A percentile compares a stretch with the other conserved stretches of the same genome.
phyloP scores from a whole-genome alignment of 306 rosid species.

The Gynostemma pentaphyllum region DNA sequence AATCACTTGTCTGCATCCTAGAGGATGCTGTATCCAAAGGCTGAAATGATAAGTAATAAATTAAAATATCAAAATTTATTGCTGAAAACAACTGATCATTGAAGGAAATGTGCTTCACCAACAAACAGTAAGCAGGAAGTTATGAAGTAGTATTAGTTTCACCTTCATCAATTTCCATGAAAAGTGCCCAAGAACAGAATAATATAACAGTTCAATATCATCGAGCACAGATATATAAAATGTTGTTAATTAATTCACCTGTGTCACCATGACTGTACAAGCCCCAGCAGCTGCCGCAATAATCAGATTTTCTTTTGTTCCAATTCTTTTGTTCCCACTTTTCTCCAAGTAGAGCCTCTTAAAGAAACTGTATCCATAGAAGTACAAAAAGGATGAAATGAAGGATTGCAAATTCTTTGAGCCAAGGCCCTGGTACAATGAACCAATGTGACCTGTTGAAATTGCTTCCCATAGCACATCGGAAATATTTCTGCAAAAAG shows the following conservation, averaged over 20 bases:
- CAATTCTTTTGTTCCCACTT: slow-evolving; percentile 61
- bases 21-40: slow-evolving; percentile 92
- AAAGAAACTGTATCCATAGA: slow-evolving; percentile 91
- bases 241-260: slow-evolving; percentile 20
- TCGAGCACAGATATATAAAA: background rate
- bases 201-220: background rate
- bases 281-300: slow-evolving; percentile 81
- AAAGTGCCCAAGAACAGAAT: background rate
- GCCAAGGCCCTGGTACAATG: slow-evolving; percentile 89
- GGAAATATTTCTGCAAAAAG: slow-evolving; percentile 63
- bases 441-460: slow-evolving; percentile 58
- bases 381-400: slow-evolving; percentile 65
- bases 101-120: background rate
- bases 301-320: slow-evolving; percentile 71
- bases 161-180: background rate
- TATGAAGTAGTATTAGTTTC: background rate
- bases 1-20: slow-evolving; percentile 90
- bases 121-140: background rate
- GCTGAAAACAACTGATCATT: background rate
- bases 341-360: slow-evolving; percentile 61
- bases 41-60: slow-evolving; percentile 31
- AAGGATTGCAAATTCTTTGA: slow-evolving; percentile 80
- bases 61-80: background rate
- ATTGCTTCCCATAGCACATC: slow-evolving; percentile 96
- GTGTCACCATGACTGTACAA: slow-evolving; percentile 62